Percentiles rank a stretch among this genome's conserved stretches.
Conservation (phyloP, 2,329 filamentous ascomycete genomes). For the Monosporascus sp. region DNA sequence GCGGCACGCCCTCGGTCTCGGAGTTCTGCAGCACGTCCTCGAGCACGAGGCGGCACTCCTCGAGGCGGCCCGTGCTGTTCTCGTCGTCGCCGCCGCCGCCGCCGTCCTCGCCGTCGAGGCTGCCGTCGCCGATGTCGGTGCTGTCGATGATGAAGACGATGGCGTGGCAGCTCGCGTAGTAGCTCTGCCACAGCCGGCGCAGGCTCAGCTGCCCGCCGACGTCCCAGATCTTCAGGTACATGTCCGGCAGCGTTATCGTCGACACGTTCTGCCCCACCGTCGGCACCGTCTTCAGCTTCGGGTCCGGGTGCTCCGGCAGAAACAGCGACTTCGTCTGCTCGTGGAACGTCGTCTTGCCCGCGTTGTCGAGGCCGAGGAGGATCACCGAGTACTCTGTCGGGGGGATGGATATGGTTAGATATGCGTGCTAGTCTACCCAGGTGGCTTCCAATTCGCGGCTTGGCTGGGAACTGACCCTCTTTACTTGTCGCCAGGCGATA, state of each 20-base stretch:
- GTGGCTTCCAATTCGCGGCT: not conserved
- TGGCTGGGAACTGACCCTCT: constrained; percentile 59
- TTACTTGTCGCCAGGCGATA: constrained; percentile 96
- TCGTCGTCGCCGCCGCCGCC: constrained; percentile 27
- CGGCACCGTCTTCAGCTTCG: constrained; percentile 80
- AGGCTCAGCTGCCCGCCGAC: constrained; percentile 89
- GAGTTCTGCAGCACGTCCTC: constrained; percentile 85
- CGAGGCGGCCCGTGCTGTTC: constrained; percentile 61
- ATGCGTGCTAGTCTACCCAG: not conserved
- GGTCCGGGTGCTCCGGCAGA: constrained; percentile 56
- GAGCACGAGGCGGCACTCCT: constrained; percentile 84
- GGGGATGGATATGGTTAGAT: constrained; percentile 1
- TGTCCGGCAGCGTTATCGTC: constrained; percentile 83
- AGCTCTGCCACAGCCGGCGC: constrained; percentile 89
- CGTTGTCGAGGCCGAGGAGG: constrained; percentile 94
- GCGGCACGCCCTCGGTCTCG: constrained; percentile 85
- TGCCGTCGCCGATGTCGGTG: constrained; percentile 84
- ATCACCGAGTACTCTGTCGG: constrained; percentile 87
- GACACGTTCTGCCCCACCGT: constrained; percentile 97
- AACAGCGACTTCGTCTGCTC: constrained; percentile 92
- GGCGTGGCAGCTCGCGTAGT: constrained; percentile 90
- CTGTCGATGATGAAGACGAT: constrained; percentile 98
- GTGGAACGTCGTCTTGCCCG: constrained; percentile 96
- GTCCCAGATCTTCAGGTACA: constrained; percentile 99
- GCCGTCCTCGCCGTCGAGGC: constrained; percentile 40